Evolutionary conservation across 2,329 filamentous ascomycete species (phyloP), one percentile per base, ranked within the genome.

Genomic region (Fusarium sp.): DNA sequence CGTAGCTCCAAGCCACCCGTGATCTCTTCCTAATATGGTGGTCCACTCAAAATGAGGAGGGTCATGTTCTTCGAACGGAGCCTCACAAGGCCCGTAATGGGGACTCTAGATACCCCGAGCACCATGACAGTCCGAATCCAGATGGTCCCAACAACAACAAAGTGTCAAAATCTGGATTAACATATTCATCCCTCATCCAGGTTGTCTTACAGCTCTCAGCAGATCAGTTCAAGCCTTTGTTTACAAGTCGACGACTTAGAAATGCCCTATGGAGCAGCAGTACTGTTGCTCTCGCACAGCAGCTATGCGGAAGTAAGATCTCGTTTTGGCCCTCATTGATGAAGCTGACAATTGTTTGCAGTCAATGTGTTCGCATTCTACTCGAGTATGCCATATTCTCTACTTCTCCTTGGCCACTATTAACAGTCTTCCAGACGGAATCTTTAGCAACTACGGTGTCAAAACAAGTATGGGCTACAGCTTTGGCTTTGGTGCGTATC

Each of bases 341-440:
- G 6, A 15, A 25, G 8, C 61, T 73, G 24, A 68, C 6, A 0
- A 0, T 2, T 4, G 3, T 20, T 9, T n/a, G 0, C 6, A 73
- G 71, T 73, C 4, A 73, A 73, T 3, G 76, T 84, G 0, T 75
- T 83, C 6, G 82, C 83, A 0, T 85, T 85, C 53, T 85, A 85
- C 66, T 84, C 81, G 1, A 79, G 81, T 79, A 76, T 74, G 25
- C 52, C 3, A 9, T 8, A 11, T 1, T 9, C 5, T 0, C 2
- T 38, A 9, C 10, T 12, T 16, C 2, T 6, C 5, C 16, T 9
- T 4, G 11, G 6, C 11, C 7, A 47, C 30, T 20, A 18, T 54
- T 73, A 8, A 75, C 32, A 20, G 4, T 1, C 3, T 16, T 1
- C 7, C 27, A 72, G 69, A 72, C 6, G 62, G 51, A 7, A 61